Percentiles rank a stretch among this genome's conserved stretches.
phyloP scores from a whole-genome alignment of 805 yeast genomes.

The Metschnikowia corniflorae region DNA sequence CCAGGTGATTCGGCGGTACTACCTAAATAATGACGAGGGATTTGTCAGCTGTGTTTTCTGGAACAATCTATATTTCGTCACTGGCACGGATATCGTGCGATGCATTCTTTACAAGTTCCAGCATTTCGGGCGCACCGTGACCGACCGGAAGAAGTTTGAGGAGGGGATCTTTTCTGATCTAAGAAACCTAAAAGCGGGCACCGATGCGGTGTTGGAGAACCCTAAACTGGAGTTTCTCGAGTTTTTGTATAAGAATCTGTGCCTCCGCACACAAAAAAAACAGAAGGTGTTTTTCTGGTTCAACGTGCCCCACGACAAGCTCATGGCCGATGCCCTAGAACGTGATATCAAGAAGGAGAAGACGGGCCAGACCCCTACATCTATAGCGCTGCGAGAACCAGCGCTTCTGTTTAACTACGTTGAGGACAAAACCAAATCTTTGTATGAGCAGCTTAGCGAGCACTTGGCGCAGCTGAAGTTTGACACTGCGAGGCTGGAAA shows the following conservation, averaged over 20 bases:
- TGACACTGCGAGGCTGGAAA: constrained; percentile 15
- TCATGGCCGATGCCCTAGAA: constrained; percentile 91
- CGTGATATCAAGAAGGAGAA: constrained; percentile 82
- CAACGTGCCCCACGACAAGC: constrained; percentile 87
- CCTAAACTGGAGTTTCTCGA: constrained; percentile 84
- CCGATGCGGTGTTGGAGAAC: constrained; percentile 81
- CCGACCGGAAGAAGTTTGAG: constrained; percentile 90
- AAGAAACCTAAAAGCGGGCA: constrained; percentile 79
- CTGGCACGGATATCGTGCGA: constrained; percentile 95
- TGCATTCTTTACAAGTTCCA: constrained; percentile 85
- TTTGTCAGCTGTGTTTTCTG: constrained; percentile 91
- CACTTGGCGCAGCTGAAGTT: constrained; percentile 32
- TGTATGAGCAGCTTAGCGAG: constrained; percentile 53
- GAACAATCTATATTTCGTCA: constrained; percentile 84
- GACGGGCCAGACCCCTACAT: constrained; percentile 60
- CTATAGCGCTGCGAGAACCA: constrained; percentile 71
- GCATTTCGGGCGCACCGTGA: constrained; percentile 81
- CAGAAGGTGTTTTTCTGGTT: constrained; percentile 97
- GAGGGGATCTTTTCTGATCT: constrained; percentile 94
- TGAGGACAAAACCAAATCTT: constrained; percentile 44
- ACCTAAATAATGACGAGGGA: constrained; percentile 82
- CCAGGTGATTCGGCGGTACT: constrained; percentile 82
- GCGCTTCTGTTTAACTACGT: constrained; percentile 66
- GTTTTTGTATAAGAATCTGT: constrained; percentile 79
- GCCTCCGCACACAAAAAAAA: constrained; percentile 91